Evolutionary conservation across 371 early-diverging fungal genomes (phyloP).

Genomic region (Rhizopus stolonifer): DNA sequence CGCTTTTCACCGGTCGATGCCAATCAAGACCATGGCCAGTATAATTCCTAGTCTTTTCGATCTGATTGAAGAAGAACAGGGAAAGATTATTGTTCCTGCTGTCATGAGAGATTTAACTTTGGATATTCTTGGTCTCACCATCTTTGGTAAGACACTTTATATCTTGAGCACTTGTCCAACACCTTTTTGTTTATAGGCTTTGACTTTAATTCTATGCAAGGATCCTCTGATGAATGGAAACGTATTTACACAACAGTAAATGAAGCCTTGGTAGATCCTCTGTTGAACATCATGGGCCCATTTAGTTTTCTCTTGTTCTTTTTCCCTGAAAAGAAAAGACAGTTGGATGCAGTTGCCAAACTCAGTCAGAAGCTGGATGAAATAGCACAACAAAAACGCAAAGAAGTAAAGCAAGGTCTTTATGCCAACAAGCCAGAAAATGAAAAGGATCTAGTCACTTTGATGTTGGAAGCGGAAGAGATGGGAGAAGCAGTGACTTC

Average conservation of each 20-base stretch:
- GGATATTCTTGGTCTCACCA: conserved; percentile 38
- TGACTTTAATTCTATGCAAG: conserved; percentile 23
- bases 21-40: conserved; percentile 30
- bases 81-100: conserved; percentile 15
- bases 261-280: conserved; percentile 10
- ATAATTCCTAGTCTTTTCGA: conserved; percentile 20
- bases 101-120: conserved; percentile 31
- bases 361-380: conserved; percentile 10
- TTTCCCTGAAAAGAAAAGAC: conserved; percentile 27
- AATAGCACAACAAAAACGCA: conserved; percentile 13
- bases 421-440: conserved; percentile 18
- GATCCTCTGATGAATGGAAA: conserved; percentile 18
- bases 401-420: neutral
- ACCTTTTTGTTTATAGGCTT: conserved; percentile 21
- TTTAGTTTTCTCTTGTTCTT: conserved; percentile 16
- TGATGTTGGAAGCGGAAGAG: conserved; percentile 28
- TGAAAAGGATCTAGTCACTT: conserved; percentile 49
- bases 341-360: conserved; percentile 21
- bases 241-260: conserved; percentile 11
- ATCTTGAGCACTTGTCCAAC: too few species aligned
- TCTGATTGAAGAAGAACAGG: conserved; percentile 12
- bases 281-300: conserved; percentile 22
- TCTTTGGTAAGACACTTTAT: conserved; percentile 44
- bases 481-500: conserved; percentile 7
- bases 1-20: conserved; percentile 44